Base-by-base conservation (phyloP, 805 yeast genomes). In the Saturnispora kantuleensis region DNA sequence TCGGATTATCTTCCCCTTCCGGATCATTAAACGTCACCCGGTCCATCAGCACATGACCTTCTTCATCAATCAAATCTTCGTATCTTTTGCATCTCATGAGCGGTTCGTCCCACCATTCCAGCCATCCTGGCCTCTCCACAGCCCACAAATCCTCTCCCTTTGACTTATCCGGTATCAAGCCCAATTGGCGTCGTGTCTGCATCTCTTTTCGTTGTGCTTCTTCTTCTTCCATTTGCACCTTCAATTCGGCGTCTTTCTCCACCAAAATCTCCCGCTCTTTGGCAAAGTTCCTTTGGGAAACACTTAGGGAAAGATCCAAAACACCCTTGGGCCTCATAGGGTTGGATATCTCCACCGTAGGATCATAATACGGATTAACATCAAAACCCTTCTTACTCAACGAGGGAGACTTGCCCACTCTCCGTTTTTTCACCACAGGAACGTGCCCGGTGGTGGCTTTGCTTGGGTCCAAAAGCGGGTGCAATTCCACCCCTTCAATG, bases 31-130 rank as follows among this genome's bases (percentile, higher is more conserved):
- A 66, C 10, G 66, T 60, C 1, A 64, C 41, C 10, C 55, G 51
- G 3, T 51, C 41, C 3, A 40, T 48, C 10, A 38, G 56, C 57
- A 17, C 65, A n/a, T 18, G 67, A 12, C 64, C 66, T 16, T 60
- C 60, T 10, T 59, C 60, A n/a, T 51, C 52, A n/a, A 58, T 67
- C 32, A 64, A 63, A 41, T 67, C 65, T 10, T 65, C 60, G 51
- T 74, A 71, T 35, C 56, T 56, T 3, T 61, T 60, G 10, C 51
- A 53, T 34, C 59, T 59, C 2, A 83, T 52, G 39, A 76, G 74
- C 2, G 76, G 76, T 44, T 63, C 58, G 63, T 90, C 96, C 97
- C 97, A 90, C 96, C 96, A 87, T 60, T 88, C 96, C 2, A 79
- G 62, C 2, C 46, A 49, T 0, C 95, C 95, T 1, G 89, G 88